phyloP scores from a whole-genome alignment of 1,284 basidiomycete species.

The Trichosporon faecale region DNA sequence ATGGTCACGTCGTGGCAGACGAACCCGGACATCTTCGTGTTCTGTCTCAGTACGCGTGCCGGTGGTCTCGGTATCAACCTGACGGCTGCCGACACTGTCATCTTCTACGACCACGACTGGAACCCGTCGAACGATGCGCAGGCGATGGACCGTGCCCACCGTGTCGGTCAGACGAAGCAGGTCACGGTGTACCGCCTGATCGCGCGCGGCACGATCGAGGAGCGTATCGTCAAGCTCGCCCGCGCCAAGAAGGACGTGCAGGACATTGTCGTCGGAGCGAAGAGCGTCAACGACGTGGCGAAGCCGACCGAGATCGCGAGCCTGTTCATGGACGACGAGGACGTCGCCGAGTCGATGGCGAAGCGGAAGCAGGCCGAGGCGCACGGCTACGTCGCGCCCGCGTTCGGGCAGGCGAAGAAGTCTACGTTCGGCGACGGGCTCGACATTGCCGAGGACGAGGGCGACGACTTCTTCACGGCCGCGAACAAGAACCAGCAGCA shows the following conservation, averaged over 20 bases:
- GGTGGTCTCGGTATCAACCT: conserved; percentile 98
- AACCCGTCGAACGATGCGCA: conserved; percentile 99
- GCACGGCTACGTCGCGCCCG: conserved; percentile 42
- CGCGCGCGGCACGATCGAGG: conserved; percentile 89
- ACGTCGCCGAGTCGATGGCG: conserved; percentile 50
- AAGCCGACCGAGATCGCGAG: conserved; percentile 98
- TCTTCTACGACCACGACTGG: conserved; percentile 99
- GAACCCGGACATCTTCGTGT: conserved; percentile 90
- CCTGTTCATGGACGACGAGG: conserved; percentile 87
- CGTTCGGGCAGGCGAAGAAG: conserved; percentile 15
- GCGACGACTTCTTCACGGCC: conserved; percentile 45
- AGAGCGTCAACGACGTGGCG: conserved; percentile 84
- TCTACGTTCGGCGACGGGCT: conserved; percentile 43
- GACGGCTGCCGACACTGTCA: conserved; percentile 94
- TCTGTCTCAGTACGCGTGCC: conserved; percentile 92
- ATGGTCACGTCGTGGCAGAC: conserved; percentile 99
- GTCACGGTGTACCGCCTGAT: conserved; percentile 98
- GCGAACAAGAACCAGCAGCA: conserved; percentile 12
- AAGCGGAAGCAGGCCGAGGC: conserved; percentile 52
- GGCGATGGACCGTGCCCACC: conserved; percentile 99
- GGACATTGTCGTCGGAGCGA: conserved; percentile 98
- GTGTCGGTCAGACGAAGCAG: conserved; percentile 96
- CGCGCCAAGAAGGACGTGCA: conserved; percentile 96
- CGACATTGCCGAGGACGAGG: conserved; percentile 29
- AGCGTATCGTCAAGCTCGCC: conserved; percentile 92